Conservation (phyloP, 768 basidiomycete species). For the Mycena galopus region DNA sequence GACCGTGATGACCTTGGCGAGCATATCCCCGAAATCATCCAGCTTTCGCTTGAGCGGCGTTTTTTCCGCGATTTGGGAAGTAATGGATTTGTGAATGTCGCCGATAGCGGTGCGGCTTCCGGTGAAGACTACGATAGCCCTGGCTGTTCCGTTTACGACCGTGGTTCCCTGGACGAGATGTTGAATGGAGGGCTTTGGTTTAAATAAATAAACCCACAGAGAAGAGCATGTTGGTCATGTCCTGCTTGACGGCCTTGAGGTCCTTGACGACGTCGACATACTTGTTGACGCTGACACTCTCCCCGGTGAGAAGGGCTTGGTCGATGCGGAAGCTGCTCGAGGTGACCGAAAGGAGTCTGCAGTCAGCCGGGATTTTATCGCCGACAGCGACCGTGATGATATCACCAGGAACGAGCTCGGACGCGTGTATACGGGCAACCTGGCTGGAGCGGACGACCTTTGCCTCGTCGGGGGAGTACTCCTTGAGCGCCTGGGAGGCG, state of each 20-base stretch:
- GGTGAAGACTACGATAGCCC: slow-evolving; percentile 89
- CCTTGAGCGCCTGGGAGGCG: slow-evolving; percentile 83
- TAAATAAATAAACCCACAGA: slow-evolving; percentile 64
- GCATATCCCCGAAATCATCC: slow-evolving; percentile 97
- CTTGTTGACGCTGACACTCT: slow-evolving; percentile 92
- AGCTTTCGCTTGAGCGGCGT: slow-evolving; percentile 97
- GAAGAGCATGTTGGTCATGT: slow-evolving; percentile 98
- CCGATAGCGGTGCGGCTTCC: slow-evolving; percentile 93
- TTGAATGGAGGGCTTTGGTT: background rate
- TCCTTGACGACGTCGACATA: slow-evolving; percentile 77
- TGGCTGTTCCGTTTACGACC: slow-evolving; percentile 92
- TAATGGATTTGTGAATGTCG: slow-evolving; percentile 97
- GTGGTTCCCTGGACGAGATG: slow-evolving; percentile 81
- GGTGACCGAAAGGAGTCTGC: slow-evolving; percentile 87
- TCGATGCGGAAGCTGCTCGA: slow-evolving; percentile 96
- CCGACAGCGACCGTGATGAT: slow-evolving; percentile 93
- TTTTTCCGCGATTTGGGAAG: slow-evolving; percentile 93
- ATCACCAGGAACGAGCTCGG: slow-evolving; percentile 94
- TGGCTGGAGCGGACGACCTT: slow-evolving; percentile 85
- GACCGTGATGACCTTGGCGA: slow-evolving; percentile 97
- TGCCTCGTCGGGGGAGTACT: slow-evolving; percentile 97
- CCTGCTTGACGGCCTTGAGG: slow-evolving; percentile 90
- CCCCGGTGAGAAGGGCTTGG: slow-evolving; percentile 97
- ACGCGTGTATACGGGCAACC: slow-evolving; percentile 81
- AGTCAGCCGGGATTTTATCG: slow-evolving; percentile 96